Percentiles rank a stretch among this genome's conserved stretches.
phyloP scores from a whole-genome alignment of 2,329 filamentous ascomycete species.

The Verticillium zaregamsianum region DNA sequence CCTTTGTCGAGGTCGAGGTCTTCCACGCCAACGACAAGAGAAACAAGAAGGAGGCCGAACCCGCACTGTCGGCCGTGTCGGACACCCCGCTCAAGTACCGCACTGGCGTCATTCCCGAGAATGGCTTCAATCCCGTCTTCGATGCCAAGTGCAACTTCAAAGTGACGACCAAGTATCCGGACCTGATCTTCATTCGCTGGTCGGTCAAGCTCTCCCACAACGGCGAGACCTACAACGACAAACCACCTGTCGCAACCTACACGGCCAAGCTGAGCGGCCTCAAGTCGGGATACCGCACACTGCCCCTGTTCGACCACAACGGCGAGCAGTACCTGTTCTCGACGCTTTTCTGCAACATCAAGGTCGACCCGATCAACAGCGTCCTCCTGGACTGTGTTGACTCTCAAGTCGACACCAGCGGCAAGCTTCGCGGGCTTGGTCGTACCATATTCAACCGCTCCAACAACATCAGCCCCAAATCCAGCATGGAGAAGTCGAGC shows the following conservation, averaged over 20 bases:
- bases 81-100: conserved; percentile 69
- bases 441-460: conserved; percentile 54
- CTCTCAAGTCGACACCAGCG: conserved; percentile 23
- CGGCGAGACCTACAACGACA: conserved; percentile 63
- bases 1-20: conserved; percentile 92
- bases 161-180: conserved; percentile 89
- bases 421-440: conserved; percentile 53
- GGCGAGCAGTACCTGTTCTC: conserved; percentile 95
- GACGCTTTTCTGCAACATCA: conserved; percentile 86
- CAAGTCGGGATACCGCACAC: conserved; percentile 86
- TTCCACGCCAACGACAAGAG: conserved; percentile 91
- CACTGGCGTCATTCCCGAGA: conserved; percentile 77
- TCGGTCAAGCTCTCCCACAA: conserved; percentile 84
- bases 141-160: conserved; percentile 74
- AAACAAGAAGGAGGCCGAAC: conserved; percentile 75
- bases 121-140: conserved; percentile 92
- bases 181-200: conserved; percentile 90
- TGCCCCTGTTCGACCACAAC: conserved; percentile 82
- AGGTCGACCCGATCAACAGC: conserved; percentile 55
- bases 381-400: conserved; percentile 49
- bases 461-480: conserved; percentile 45
- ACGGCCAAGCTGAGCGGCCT: conserved; percentile 88
- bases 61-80: conserved; percentile 39
- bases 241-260: conserved; percentile 74
- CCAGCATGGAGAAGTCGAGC: conserved; percentile 44